Evolutionary conservation across 305 asterid species (phyloP).

Genomic region (Euphrasia arctica): DNA sequence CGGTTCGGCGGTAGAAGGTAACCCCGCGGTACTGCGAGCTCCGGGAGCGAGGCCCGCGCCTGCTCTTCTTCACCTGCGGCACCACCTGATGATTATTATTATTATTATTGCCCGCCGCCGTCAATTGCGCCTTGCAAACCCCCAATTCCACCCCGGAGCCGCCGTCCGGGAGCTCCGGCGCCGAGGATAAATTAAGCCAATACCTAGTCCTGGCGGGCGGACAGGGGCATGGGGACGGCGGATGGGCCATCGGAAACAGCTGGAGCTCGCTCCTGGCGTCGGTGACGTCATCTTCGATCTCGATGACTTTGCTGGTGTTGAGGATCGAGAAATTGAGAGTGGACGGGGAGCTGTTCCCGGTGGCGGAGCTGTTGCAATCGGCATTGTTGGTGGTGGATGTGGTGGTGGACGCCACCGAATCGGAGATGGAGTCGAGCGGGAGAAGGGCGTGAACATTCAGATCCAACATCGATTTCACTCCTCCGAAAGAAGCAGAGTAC

Average conservation of each 20-base stretch:
- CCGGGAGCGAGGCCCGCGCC: conserved; percentile 96
- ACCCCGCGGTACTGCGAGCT: conserved; percentile 98
- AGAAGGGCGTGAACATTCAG: conserved; percentile 61
- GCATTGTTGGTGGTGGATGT: conserved; percentile 43
- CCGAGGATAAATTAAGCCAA: conserved; percentile 70
- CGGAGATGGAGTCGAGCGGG: conserved; percentile 33
- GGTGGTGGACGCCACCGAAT: conserved; percentile 54
- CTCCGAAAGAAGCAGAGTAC: too few relatives aligned
- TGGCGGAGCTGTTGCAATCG: conserved; percentile 34
- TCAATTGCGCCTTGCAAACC: conserved; percentile 28
- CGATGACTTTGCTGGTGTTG: not conserved
- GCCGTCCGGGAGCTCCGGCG: conserved; percentile 39
- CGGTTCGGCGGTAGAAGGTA: conserved; percentile 92
- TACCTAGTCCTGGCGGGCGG: conserved; percentile 32
- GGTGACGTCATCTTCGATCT: not conserved
- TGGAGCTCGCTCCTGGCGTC: not conserved
- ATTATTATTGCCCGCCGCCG: conserved; percentile 12
- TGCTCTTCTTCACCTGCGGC: conserved; percentile 70
- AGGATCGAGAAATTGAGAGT: not conserved
- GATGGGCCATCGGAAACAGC: not conserved
- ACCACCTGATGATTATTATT: conserved; percentile 22
- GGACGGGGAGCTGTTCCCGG: conserved; percentile 8
- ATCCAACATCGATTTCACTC: conserved; percentile 56
- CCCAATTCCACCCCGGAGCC: conserved; percentile 39
- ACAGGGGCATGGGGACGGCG: conserved; percentile 6